A percentile compares a stretch with the other conserved stretches of the same genome.
Conservation (phyloP, 768 basidiomycete species). For the Crassisporium funariophilum region DNA sequence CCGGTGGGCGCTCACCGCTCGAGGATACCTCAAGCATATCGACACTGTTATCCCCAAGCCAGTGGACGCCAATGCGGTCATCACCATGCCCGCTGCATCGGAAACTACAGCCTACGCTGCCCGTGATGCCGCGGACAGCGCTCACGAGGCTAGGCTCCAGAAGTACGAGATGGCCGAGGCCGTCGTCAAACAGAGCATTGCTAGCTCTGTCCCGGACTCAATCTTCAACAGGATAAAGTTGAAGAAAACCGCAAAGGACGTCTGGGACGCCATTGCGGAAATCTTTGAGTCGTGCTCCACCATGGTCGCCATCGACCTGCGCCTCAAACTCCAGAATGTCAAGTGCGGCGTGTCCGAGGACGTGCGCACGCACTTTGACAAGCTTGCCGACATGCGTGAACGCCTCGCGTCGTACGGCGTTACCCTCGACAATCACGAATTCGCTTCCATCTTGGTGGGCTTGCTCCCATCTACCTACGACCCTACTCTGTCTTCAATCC, state of each 20-base stretch:
- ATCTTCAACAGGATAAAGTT: conserved; percentile 13
- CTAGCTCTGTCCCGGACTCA: conserved; percentile 11
- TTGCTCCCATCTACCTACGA: conserved; percentile 17
- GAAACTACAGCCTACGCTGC: no score
- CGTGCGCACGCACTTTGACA: conserved; percentile 19
- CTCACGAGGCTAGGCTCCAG: neutral
- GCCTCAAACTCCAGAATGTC: no score
- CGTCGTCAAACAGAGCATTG: conserved; percentile 10
- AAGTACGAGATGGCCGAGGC: conserved; percentile 1
- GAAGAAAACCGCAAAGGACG: conserved; percentile 7
- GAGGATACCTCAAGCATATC: conserved; percentile 21
- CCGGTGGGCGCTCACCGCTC: conserved; percentile 15
- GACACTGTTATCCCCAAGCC: conserved; percentile 4
- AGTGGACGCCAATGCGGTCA: no score
- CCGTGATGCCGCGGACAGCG: no score
- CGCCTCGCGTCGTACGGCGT: conserved; percentile 10
- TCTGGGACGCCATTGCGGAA: neutral
- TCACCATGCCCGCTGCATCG: no score
- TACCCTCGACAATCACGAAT: conserved; percentile 7
- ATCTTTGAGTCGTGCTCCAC: no score
- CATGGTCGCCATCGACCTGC: no score
- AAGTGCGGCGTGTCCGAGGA: conserved; percentile 17
- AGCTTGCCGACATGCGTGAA: conserved; percentile 13
- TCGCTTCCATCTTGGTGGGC: conserved; percentile 10
- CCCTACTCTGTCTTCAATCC: conserved; percentile 14